Percentiles rank a stretch among this genome's conserved stretches.
Evolutionary conservation across 805 yeast genomes (phyloP).

Genomic region (Suhomyces tanzawaensis): DNA sequence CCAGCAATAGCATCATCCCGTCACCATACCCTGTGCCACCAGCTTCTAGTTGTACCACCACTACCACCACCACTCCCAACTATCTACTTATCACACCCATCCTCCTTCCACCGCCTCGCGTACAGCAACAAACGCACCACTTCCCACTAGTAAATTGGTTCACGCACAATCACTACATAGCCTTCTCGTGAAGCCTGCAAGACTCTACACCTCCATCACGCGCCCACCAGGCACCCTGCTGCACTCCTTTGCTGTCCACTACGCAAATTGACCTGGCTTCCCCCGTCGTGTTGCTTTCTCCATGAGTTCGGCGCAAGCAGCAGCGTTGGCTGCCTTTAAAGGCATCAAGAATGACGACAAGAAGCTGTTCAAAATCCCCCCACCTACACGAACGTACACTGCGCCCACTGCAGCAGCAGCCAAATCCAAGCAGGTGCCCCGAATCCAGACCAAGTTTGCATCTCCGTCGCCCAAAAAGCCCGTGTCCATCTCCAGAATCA

Average conservation of each 20-base stretch:
- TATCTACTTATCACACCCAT: no score
- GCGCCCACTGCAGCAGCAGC: neutral
- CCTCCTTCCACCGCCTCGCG: no score
- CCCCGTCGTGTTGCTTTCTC: neutral
- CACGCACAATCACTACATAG: neutral
- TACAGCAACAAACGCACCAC: neutral
- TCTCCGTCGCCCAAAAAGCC: neutral
- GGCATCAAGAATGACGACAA: constrained; percentile 13
- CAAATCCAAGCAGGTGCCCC: constrained; percentile 4
- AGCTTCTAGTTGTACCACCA: no score
- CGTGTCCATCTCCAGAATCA: neutral
- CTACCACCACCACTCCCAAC: no score
- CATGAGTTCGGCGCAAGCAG: constrained; percentile 35
- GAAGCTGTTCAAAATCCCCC: constrained; percentile 6
- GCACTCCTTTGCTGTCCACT: neutral
- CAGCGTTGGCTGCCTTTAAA: constrained; percentile 45
- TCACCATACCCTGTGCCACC: no score
- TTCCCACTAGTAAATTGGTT: neutral
- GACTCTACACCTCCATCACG: neutral
- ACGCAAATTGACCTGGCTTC: no score
- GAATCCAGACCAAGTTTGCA: constrained; percentile 5
- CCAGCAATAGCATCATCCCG: no score
- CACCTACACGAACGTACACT: neutral
- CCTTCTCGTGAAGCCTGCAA: no score
- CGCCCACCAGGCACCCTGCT: neutral